Percentiles rank a stretch among this genome's conserved stretches.
Conservation (phyloP, 768 basidiomycete species). For the Saitozyma podzolica region DNA sequence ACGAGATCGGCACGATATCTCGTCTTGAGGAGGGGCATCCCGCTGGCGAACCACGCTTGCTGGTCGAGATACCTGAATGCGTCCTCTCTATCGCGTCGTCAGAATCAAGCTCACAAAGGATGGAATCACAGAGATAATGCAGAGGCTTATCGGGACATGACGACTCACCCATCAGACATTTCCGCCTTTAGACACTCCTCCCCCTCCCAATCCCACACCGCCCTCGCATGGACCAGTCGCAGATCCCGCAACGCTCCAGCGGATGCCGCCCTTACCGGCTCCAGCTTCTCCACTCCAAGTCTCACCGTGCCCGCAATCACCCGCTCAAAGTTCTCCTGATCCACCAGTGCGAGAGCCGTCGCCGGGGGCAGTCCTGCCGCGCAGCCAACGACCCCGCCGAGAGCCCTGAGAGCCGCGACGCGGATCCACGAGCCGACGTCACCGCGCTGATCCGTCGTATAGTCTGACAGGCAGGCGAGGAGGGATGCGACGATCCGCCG, state of each 20-base stretch:
- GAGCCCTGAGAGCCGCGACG: slow-evolving; percentile 68
- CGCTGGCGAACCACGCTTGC: slow-evolving; percentile 27
- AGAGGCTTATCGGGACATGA: too few relatives aligned
- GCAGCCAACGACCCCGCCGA: slow-evolving; percentile 45
- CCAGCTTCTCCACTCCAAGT: slow-evolving; percentile 85
- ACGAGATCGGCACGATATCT: slow-evolving; percentile 56
- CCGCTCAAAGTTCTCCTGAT: slow-evolving; percentile 19
- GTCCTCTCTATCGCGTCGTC: slow-evolving; percentile 7
- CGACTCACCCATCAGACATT: slow-evolving; percentile 17
- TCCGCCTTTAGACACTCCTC: slow-evolving; percentile 2
- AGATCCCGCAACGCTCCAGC: slow-evolving; percentile 43
- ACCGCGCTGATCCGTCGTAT: slow-evolving; percentile 88
- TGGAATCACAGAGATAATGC: background rate
- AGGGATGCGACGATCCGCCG: slow-evolving; percentile 55
- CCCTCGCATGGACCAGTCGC: slow-evolving; percentile 6
- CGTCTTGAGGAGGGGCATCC: slow-evolving; percentile 29
- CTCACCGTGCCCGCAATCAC: slow-evolving; percentile 66
- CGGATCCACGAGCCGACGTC: slow-evolving; percentile 97
- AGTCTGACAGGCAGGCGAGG: slow-evolving; percentile 78
- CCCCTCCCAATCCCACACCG: slow-evolving; percentile 24
- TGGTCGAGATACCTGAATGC: slow-evolving; percentile 31
- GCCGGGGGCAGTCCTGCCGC: background rate
- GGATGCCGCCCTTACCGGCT: slow-evolving; percentile 81
- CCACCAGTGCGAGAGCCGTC: slow-evolving; percentile 2
- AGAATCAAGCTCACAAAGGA: background rate